A percentile compares a stretch with the other conserved stretches of the same genome.
phyloP scores from a whole-genome alignment of 225 moss, liverwort and hornwort species.

The Sphagnum tenellum region DNA sequence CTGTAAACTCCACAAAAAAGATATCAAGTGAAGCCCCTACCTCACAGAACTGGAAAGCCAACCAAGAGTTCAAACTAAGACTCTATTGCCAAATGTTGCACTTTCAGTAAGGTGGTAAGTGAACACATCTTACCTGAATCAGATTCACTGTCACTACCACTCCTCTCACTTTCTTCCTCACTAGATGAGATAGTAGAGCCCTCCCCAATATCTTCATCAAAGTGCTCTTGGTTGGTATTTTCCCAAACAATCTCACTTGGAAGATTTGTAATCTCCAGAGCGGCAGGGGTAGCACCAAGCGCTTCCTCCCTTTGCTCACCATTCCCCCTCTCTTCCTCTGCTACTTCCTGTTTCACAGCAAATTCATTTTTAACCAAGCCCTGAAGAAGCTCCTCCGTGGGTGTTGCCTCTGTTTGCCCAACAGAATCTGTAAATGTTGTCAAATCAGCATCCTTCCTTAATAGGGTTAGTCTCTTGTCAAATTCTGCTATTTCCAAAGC shows the following conservation, averaged over 20 bases:
- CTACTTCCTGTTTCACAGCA: not conserved
- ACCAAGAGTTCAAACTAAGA: not conserved
- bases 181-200: slow-evolving; percentile 29
- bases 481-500: not conserved
- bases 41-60: no score
- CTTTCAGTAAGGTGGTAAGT: not conserved
- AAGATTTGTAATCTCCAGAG: no score
- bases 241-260: no score
- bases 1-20: slow-evolving; percentile 12
- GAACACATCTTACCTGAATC: slow-evolving; percentile 44
- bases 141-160: slow-evolving; percentile 51
- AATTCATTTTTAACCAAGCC: not conserved
- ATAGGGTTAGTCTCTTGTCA: no score
- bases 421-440: no score
- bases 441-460: no score
- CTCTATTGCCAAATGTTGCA: not conserved
- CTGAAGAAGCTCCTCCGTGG: no score
- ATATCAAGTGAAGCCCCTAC: no score
- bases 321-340: not conserved
- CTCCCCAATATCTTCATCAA: slow-evolving; percentile 25
- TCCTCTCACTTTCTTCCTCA: slow-evolving; percentile 34
- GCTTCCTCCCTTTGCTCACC: not conserved
- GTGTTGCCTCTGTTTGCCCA: no score
- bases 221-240: not conserved
- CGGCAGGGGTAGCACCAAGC: no score